Base-by-base conservation (phyloP, 78 protist genomes). In the Anaeramoeba ignava region DNA sequence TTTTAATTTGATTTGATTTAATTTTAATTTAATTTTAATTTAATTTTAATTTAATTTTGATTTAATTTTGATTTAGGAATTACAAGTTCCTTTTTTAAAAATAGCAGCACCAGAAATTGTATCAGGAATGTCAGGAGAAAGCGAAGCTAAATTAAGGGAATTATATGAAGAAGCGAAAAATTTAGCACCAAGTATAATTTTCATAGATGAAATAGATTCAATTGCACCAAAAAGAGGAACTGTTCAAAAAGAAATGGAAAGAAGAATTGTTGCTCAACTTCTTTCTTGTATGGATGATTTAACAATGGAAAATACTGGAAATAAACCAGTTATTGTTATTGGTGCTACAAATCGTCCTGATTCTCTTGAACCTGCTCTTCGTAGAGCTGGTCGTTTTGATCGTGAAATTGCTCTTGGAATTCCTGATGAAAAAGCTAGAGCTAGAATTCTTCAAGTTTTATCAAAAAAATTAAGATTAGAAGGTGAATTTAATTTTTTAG, bases 321-420 rank as follows among this genome's bases (percentile, higher is more conserved):
- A 8, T 27, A 54, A 54, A 54, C 8, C 73, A 2, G 96, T 96
- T 3, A 33, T 98, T 2, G 93, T 96, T 1, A 87, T 98, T 27
- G 99, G 95, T 0, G 97, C 99, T 38, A 97, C 99, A 3, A 98
- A 96, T 84, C 39, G 99, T 23, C 86, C 90, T 27, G 98, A 95
- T 54, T 83, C 95, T n/a, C 89, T 96, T 3, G 98, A 96, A 80
- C 96, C 96, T 8, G 98, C 98, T 0, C 84, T 96, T 39, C 84
- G 94, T 84, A 88, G 96, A 39, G 98, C 98, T 0, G 99, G 99
- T 23, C 89, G 99, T n/a, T 95, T 97, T 81, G 98, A 95, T 85
- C 83, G 94, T n/a, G 99, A 97, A 88, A 54, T 54, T 54, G 73
- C 17, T 54, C 17, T 54, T 8, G 73, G 73, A 54, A 54, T 54